These are phyloP conservation scores for Candida sp. DNA, from an alignment of 1,139 yeast species.

Conservation along the genomic window DNA sequence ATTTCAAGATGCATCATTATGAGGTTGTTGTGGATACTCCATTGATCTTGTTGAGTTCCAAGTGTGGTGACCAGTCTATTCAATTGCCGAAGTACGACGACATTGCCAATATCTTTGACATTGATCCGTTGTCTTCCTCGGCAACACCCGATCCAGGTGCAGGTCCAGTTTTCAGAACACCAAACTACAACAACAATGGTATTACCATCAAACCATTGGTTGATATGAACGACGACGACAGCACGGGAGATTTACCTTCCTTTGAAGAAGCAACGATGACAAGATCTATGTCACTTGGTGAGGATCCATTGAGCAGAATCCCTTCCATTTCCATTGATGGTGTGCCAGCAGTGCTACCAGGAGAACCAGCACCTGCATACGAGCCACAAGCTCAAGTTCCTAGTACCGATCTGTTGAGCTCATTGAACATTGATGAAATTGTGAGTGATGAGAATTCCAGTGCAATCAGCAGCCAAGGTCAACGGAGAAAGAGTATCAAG, in stretches of 20 bases:
- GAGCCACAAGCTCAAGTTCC: slow-evolving; percentile 17
- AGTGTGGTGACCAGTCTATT: slow-evolving; percentile 68
- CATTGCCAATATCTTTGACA: slow-evolving; percentile 14
- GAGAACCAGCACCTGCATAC: slow-evolving; percentile 43
- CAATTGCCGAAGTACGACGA: slow-evolving; percentile 72
- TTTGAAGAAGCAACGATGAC: slow-evolving; percentile 59
- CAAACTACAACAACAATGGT: slow-evolving; percentile 39
- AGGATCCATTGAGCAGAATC: slow-evolving; percentile 38
- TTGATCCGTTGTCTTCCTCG: slow-evolving; percentile 4
- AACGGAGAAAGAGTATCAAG: slow-evolving; percentile 6
- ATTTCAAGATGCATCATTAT: slow-evolving; percentile 72
- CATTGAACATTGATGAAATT: slow-evolving; percentile 27
- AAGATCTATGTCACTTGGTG: slow-evolving; percentile 37
- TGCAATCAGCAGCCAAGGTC: not conserved
- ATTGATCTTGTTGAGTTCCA: slow-evolving; percentile 68
- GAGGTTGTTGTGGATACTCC: slow-evolving; percentile 94
- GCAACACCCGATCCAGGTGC: slow-evolving; percentile 13
- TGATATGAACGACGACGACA: slow-evolving; percentile 11
- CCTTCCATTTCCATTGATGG: slow-evolving; percentile 27
- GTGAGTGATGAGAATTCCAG: slow-evolving; percentile 15
- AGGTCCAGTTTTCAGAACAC: slow-evolving; percentile 32
- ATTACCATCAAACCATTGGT: slow-evolving; percentile 40
- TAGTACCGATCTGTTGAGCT: slow-evolving; percentile 5
- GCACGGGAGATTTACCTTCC: slow-evolving; percentile 50
- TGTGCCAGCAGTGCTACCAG: slow-evolving; percentile 16